Evolutionary conservation across 2,329 filamentous ascomycete species (phyloP), one percentile per base, ranked within the genome.

Genomic region (Tolypocladium nubicola): DNA sequence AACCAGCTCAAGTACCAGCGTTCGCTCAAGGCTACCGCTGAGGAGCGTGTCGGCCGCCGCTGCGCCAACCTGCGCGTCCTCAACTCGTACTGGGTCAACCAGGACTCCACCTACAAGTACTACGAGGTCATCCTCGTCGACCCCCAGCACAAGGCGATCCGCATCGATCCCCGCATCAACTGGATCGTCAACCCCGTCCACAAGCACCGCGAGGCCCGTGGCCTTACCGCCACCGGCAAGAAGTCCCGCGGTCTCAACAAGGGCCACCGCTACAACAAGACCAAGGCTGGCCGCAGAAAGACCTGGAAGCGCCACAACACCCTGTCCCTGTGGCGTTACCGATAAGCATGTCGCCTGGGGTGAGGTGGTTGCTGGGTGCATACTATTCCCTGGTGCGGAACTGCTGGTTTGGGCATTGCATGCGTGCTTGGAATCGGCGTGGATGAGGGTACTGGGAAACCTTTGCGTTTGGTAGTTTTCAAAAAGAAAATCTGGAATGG

Each of bases 1-100:
- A 99, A 99, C 88, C 94, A 99, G 86, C 91, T 99, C 77, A 99
- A 99, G 87, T 99, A 97, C 89, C 95, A 99, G 87, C 90, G 93
- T 78, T 97, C 94, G 68, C 92, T 97, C 77, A 89, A 88, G 79
- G 85, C 93, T 71, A 99, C 94, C 71, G 95, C 95, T 71, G 95
- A 99, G 85, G 94, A 99, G 88, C 94, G 94, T 89, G 93, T 99
- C 76, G 94, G 95, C 74, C 92, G 92, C 79, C 92, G 93, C 77
- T 97, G 92, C 84, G 91, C 92, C 81, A 99, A 99, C 83, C 81
- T 99, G 78, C 91, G 94, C 75, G 94, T 99, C 75, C 89, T 99
- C 74, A 99, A 99, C 89, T 97, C 93, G 65, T 99, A 99, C 92
- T 99, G 95, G 95, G 90, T 99, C 85, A 99, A 99, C 89, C 91